Base-by-base conservation (phyloP, 2,329 filamentous ascomycete genomes). In the Pestalotiopsis sp. region DNA sequence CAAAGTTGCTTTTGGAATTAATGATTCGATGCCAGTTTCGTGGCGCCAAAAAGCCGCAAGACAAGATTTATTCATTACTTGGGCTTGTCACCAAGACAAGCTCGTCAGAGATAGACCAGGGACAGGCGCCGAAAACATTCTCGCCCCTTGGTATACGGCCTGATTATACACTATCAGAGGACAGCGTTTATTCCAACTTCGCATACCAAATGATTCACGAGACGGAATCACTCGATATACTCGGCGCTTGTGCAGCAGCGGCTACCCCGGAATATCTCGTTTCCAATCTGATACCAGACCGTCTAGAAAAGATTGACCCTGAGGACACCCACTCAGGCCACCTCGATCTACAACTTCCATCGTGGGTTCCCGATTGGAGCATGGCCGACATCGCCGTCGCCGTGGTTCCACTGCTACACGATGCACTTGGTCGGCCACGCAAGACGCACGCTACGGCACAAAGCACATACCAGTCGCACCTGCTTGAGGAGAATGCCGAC, bases 291-390 rank as follows among this genome's bases (percentile, higher is more conserved):
- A 4, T 52, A 52, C 4, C 45, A 52, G 45, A 52, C 45, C 6
- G 4, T 20, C 17, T 52, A 1, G 45, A 52, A 20, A 52, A 52
- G 45, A 20, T 52, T 20, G 45, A 52, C n/a, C 4, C 45, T 11
- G 45, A 52, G 45, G 6, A 52, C 45, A 52, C 45, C 4, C 45
- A 52, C 45, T 25, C 58, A 2, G 17, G 23, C 31, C 45, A 52
- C 45, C 17, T 52, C 45, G 9, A 9, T 52, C 45, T 52, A 20
- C 31, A 52, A 14, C 38, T 68, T 49, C 67, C 67, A 12, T 27
- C 36, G 13, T 68, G 67, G 67, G 67, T 68, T 20, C 67, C 67
- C n/a, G 67, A 68, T 41, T 68, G 67, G 67, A 68, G 61, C 49
- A 45, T 45, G 27, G 45, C 59, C 13, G 52, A 59, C 27, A 25